These are phyloP conservation scores for Fusarium pseudonygamai DNA, from an alignment of 2,329 filamentous ascomycete species.

Conservation along the genomic window DNA sequence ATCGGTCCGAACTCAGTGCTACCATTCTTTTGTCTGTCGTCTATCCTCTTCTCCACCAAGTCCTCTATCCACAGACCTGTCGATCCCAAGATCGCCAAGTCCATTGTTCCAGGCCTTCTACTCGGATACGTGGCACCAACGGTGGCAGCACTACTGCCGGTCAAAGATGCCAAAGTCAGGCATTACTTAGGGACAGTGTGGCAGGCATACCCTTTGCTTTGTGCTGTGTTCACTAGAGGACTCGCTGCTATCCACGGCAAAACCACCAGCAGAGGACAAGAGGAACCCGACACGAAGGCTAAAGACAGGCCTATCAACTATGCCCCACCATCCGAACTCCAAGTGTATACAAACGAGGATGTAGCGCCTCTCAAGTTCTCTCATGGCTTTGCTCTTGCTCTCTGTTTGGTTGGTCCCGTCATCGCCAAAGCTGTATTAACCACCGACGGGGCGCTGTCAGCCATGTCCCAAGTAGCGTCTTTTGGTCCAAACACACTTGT, in stretches of 20 bases:
- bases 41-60: neutral
- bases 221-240: neutral
- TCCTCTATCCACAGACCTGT: neutral
- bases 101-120: neutral
- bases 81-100: neutral
- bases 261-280: rapidly evolving
- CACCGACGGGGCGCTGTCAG: neutral
- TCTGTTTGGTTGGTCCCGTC: neutral
- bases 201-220: neutral
- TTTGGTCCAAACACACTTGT: rapidly evolving
- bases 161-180: neutral
- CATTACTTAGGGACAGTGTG: rapidly evolving
- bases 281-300: rapidly evolving
- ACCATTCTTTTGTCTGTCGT: neutral
- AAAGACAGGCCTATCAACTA: neutral
- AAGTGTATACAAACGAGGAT: neutral
- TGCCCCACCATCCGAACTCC: neutral
- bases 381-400: neutral
- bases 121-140: neutral
- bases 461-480: rapidly evolving
- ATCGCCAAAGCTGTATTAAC: rapidly evolving
- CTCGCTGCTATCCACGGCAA: rapidly evolving
- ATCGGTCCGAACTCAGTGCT: neutral
- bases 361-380: neutral
- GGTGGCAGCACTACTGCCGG: neutral